Evolutionary conservation across 2,329 filamentous ascomycete genomes (phyloP).

Genomic region (Lasiodiplodia citricola): DNA sequence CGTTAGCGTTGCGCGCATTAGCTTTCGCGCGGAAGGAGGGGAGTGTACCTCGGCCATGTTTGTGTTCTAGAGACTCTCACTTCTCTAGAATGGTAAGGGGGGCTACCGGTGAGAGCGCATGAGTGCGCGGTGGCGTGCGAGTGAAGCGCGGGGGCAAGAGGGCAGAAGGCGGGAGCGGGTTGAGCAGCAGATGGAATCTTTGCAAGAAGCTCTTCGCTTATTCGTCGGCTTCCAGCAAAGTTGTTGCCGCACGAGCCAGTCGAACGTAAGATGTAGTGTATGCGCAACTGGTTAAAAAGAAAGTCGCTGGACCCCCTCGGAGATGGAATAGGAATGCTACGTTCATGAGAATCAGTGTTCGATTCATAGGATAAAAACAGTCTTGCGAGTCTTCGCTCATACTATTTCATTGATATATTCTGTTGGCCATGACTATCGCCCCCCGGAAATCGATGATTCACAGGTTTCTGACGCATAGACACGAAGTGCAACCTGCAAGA

Average conservation of each 20-base stretch:
- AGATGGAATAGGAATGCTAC: too few species aligned
- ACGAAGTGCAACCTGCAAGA: background rate
- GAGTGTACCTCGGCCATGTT: constrained; percentile 24
- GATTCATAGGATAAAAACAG: too few species aligned
- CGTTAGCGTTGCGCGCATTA: constrained; percentile 12
- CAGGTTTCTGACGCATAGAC: background rate
- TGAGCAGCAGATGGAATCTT: constrained; percentile 11
- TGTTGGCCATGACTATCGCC: background rate
- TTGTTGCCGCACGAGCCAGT: constrained; percentile 1
- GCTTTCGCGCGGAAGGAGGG: background rate
- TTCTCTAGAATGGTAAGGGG: constrained; percentile 25
- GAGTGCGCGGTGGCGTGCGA: constrained; percentile 16
- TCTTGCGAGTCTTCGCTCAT: background rate
- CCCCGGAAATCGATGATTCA: background rate
- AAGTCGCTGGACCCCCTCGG: background rate
- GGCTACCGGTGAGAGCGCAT: constrained; percentile 24
- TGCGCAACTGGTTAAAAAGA: background rate
- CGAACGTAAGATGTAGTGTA: background rate
- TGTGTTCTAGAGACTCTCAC: constrained; percentile 27
- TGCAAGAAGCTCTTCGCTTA: constrained; percentile 5
- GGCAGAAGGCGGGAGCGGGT: constrained; percentile 6
- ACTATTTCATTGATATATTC: background rate
- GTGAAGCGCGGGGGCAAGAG: constrained; percentile 3
- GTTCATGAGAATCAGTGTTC: background rate
- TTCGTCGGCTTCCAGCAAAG: constrained; percentile 2